Evolutionary conservation across 768 basidiomycete species (phyloP).

Genomic region (Hericium alpestre): DNA sequence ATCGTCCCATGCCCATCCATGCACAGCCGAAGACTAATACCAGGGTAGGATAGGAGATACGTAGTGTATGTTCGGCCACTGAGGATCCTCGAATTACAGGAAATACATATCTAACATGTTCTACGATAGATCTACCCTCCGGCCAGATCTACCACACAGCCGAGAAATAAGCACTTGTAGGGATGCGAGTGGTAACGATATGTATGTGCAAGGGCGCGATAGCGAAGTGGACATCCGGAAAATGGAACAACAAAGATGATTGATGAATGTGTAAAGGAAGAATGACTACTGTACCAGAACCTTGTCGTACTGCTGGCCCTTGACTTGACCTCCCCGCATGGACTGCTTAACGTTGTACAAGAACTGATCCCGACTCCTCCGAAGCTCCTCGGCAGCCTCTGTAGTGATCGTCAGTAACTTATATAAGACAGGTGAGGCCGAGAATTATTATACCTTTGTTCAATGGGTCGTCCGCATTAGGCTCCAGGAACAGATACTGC

Average conservation of each 20-base stretch:
- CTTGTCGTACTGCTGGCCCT: slow-evolving; percentile 69
- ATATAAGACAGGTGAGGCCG: not conserved
- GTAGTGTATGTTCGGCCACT: not conserved
- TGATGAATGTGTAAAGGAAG: not conserved
- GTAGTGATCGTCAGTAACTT: slow-evolving; percentile 11
- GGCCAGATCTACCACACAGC: not conserved
- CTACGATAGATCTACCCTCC: not conserved
- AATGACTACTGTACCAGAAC: slow-evolving; percentile 40
- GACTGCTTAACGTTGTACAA: slow-evolving; percentile 74
- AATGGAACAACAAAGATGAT: not conserved
- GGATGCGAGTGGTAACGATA: not conserved
- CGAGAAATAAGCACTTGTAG: not conserved
- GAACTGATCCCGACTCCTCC: slow-evolving; percentile 79
- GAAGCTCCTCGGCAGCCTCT: slow-evolving; percentile 96
- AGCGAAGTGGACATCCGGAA: not conserved
- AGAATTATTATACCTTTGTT: slow-evolving; percentile 77
- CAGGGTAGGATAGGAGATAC: not conserved
- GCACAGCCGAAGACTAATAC: not conserved
- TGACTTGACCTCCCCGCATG: slow-evolving; percentile 74
- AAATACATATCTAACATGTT: not conserved
- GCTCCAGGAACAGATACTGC: slow-evolving; percentile 97
- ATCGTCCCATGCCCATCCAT: not conserved
- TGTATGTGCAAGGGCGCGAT: not conserved
- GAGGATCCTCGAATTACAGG: not conserved
- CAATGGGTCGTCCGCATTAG: slow-evolving; percentile 95